A percentile compares a stretch with the other conserved stretches of the same genome.
These are phyloP conservation scores for Schizophyllum commune DNA, from an alignment of 1,284 basidiomycete genomes.

Conservation along the genomic window DNA sequence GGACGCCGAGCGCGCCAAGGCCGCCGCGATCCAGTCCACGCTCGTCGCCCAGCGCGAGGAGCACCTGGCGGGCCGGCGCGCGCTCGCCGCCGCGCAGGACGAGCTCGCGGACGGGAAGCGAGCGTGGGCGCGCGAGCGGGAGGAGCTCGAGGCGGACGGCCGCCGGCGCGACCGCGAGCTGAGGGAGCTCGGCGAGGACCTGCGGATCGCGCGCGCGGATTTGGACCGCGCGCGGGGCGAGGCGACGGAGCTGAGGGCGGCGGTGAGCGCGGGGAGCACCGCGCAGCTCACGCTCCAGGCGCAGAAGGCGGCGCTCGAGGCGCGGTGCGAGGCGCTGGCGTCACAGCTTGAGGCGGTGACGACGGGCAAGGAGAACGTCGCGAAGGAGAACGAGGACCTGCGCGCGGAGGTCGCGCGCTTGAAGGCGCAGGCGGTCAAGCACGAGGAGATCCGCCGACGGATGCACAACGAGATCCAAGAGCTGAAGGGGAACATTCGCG, in stretches of 20 bases:
- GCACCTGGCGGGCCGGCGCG: constrained; percentile 9
- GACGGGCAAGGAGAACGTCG: constrained; percentile 9
- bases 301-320: constrained; percentile 3
- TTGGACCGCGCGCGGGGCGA: constrained; percentile 1
- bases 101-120: constrained; percentile 5
- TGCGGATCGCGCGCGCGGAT: constrained; percentile 1
- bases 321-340: constrained; percentile 2
- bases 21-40: constrained; percentile 2
- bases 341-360: constrained; percentile 4
- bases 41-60: constrained; percentile 2
- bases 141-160: constrained; percentile 10
- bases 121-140: constrained; percentile 3
- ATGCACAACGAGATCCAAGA: constrained; percentile 94
- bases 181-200: constrained; percentile 11
- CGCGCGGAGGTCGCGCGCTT: constrained; percentile 47
- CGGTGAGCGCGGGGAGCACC: constrained; percentile 5
- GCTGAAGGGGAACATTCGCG: constrained; percentile 91
- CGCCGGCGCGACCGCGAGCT: constrained; percentile 8
- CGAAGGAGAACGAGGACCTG: constrained; percentile 38
- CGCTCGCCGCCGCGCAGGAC: constrained; percentile 9
- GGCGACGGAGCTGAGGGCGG: constrained; percentile 3
- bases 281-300: constrained; percentile 6
- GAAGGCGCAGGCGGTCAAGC: constrained; percentile 60
- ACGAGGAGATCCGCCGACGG: constrained; percentile 71
- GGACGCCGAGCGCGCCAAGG: constrained; percentile 2